These are phyloP conservation scores for Phenoliferia sp. DNA, from an alignment of 1,284 basidiomycete genomes.

Conservation along the genomic window DNA sequence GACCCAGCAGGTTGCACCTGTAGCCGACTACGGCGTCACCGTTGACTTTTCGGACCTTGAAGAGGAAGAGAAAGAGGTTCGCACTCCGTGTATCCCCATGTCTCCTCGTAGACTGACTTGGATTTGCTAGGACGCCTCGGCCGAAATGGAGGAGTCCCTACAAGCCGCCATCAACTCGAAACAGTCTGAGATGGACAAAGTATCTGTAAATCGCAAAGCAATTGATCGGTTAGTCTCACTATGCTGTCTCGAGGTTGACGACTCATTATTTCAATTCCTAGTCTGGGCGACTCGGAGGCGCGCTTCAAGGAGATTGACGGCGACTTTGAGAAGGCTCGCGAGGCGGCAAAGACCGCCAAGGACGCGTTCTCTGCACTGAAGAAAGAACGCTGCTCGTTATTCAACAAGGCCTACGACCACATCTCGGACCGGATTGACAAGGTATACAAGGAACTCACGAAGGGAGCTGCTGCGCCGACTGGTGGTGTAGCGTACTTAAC, in stretches of 20 bases:
- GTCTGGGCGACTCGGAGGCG: constrained; percentile 85
- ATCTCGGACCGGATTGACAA: constrained; percentile 90
- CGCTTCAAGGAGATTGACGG: constrained; percentile 52
- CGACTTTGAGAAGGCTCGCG: constrained; percentile 55
- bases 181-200: constrained; percentile 77
- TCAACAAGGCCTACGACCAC: constrained; percentile 94
- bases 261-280: constrained; percentile 37
- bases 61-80: constrained; percentile 74
- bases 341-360: constrained; percentile 78
- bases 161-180: constrained; percentile 72
- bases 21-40: constrained; percentile 82
- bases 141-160: constrained; percentile 65
- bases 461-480: constrained; percentile 84
- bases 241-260: too few relatives aligned
- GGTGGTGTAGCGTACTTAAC: constrained; percentile 95
- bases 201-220: constrained; percentile 96
- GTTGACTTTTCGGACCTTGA: constrained; percentile 77
- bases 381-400: constrained; percentile 75
- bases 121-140: constrained; percentile 56
- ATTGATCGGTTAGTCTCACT: constrained; percentile 62
- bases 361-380: constrained; percentile 88
- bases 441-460: constrained; percentile 97
- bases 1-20: constrained; percentile 64
- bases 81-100: constrained; percentile 20
- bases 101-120: neutral